Base-by-base conservation (phyloP, 495 filamentous ascomycete species). In the Aspergillus sclerotiicarbonarius region DNA sequence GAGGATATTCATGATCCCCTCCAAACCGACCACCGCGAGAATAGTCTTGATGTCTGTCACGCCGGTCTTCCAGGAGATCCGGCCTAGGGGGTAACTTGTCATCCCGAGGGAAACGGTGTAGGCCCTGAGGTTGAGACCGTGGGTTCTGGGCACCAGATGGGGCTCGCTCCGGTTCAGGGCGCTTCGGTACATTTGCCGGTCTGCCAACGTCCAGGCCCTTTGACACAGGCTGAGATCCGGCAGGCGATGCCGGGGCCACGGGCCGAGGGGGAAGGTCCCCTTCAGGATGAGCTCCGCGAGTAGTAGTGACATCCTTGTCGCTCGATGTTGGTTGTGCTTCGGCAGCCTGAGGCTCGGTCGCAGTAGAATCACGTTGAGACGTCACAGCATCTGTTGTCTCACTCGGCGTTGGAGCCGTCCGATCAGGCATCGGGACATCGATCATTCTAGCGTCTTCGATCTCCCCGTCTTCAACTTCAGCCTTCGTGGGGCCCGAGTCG, bases 391-490 rank as follows among this genome's bases (percentile, higher is more conserved):
- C 62, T 18, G 51, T 15, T 12, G 51, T 16, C 37, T 58, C 62
- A 13, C 59, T 19, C 12, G 55, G 62, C 31, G 62, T 41, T n/a
- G 13, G 37, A 41, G 37, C 13, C 37, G 37, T 35, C 33, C 33
- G 33, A 21, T 48, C 60, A 33, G 52, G 68, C 4, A 56, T 46
- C 52, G 71, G 21, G 37, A 58, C 62, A 66, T 80, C 72, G 10
- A 59, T 56, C 71, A 78, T 76, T 61, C 82, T 87, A 12, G 77
- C 78, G 71, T 91, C 87, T 62, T 89, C 85, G 32, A 91, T 88
- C 63, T 92, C 89, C 21, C 88, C 89, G 71, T 91, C 89, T 67
- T 91, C 89, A 50, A 87, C 87, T 64, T 92, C 89, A 9, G 67
- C 56, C 47, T 71, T 76, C 12, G 73, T 60, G 44, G 56, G 30